phyloP scores from a whole-genome alignment of 2,329 filamentous ascomycete genomes.

The Penicillium griseofulvum region DNA sequence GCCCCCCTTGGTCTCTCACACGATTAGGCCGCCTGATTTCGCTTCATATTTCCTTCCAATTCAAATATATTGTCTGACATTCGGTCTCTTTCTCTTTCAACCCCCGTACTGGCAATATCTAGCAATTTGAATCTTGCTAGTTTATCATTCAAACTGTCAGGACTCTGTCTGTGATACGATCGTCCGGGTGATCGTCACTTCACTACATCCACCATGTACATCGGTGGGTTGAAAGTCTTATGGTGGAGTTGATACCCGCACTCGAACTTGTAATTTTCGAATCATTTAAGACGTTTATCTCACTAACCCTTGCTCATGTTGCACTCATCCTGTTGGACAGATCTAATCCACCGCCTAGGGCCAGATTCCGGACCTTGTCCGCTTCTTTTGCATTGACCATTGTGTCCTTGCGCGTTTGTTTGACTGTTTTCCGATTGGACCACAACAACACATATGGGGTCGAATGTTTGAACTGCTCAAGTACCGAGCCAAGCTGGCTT shows the following conservation, averaged over 20 bases:
- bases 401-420: slow-evolving; percentile 53
- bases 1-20: not conserved
- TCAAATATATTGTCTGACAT: slow-evolving; percentile 35
- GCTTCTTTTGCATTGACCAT: slow-evolving; percentile 57
- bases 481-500: slow-evolving; percentile 59
- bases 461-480: slow-evolving; percentile 63
- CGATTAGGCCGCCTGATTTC: slow-evolving; percentile 15
- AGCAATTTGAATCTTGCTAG: slow-evolving; percentile 58
- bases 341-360: slow-evolving; percentile 56
- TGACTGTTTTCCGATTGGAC: slow-evolving; percentile 55
- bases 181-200: slow-evolving; percentile 50
- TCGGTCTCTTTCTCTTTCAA: slow-evolving; percentile 46
- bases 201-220: slow-evolving; percentile 58
- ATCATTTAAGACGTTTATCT: slow-evolving; percentile 53
- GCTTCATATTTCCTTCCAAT: slow-evolving; percentile 39
- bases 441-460: slow-evolving; percentile 62
- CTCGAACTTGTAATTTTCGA: slow-evolving; percentile 55
- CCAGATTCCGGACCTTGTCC: slow-evolving; percentile 59
- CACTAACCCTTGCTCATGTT: slow-evolving; percentile 50
- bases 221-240: slow-evolving; percentile 56
- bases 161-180: slow-evolving; percentile 55
- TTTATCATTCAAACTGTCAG: slow-evolving; percentile 54
- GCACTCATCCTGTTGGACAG: slow-evolving; percentile 58
- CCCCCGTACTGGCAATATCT: slow-evolving; percentile 57
- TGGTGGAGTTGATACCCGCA: slow-evolving; percentile 57